Percentiles rank a stretch among this genome's conserved stretches.
phyloP scores from a whole-genome alignment of 768 basidiomycete species.

The Mycena chlorophos region DNA sequence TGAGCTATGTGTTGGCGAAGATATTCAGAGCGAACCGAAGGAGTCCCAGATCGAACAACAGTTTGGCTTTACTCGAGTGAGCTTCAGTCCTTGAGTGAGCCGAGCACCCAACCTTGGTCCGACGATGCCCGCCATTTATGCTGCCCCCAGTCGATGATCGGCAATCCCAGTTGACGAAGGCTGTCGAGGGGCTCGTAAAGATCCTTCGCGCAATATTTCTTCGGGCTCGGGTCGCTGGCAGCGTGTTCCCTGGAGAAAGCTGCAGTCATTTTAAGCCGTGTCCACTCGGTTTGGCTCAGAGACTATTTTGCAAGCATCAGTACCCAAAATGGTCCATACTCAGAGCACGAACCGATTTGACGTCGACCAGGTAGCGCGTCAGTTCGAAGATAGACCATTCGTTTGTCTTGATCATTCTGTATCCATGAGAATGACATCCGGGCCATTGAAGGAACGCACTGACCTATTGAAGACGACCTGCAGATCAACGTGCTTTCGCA shows the following conservation, averaged over 20 bases:
- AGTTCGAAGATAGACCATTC: conserved; percentile 88
- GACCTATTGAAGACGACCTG: conserved; percentile 91
- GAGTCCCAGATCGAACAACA: conserved; percentile 73
- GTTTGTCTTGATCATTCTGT: conserved; percentile 84
- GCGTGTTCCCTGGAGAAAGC: conserved; percentile 68
- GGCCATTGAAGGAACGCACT: conserved; percentile 10
- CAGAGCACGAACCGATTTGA: conserved; percentile 47
- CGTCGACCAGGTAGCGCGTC: conserved; percentile 83
- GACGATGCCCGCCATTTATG: conserved; percentile 81
- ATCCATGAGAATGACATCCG: neutral
- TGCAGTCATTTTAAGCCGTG: conserved; percentile 63
- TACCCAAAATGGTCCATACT: neutral
- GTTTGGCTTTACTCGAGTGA: conserved; percentile 56
- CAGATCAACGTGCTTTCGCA: conserved; percentile 88
- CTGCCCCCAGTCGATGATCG: conserved; percentile 85
- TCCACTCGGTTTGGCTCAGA: conserved; percentile 44
- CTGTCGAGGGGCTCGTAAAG: conserved; percentile 83
- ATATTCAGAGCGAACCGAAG: conserved; percentile 33
- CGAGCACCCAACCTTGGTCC: conserved; percentile 71
- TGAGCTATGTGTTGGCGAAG: neutral
- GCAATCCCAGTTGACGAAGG: conserved; percentile 72
- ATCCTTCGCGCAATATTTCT: conserved; percentile 65
- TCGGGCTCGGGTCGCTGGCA: conserved; percentile 28
- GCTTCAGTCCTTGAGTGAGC: neutral
- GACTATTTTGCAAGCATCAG: conserved; percentile 13